Base-by-base conservation (phyloP, 2,329 filamentous ascomycete species). In the Pseudopyricularia javanii region DNA sequence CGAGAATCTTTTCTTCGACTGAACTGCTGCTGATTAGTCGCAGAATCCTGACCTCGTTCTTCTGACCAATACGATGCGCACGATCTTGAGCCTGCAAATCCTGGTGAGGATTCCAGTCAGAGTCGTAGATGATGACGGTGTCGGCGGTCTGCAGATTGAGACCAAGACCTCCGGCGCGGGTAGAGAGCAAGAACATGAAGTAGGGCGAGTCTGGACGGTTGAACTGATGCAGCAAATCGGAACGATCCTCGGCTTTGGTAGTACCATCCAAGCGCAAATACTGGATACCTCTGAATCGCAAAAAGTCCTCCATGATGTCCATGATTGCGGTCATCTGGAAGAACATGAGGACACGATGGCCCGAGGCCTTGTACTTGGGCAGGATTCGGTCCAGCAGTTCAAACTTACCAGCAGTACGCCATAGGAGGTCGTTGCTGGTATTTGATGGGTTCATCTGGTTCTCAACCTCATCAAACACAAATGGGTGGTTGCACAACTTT, bases 71-170 rank as follows among this genome's bases (percentile, higher is more conserved):
- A 26, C 93, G 85, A 67, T 98, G 93, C 17, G 91, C 93, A 58
- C 94, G 83, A 30, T 91, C 95, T 30, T 98, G 76, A 0, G 93
- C 93, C 66, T 98, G 93, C 40, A 98, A 86, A 62, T 98, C 94
- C 67, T 98, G 93, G 63, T 98, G 93, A 0, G 93, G 93, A 56
- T 98, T 98, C 73, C 95, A 97, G 63, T 98, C 93, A 0, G 89
- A 89, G 61, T 98, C 91, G 59, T 97, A 82, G 58, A 98, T 96
- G 58, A 98, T 96, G 56, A 98, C 94, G 0, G 93, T 98, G 63
- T 98, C 93, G 3, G 93, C 93, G 7, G 91, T 95, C 0, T 93
- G 93, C 53, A 98, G 76, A 63, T 98, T 98, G 72, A 98, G 98
- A 15, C 93, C 94, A 0, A 98, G 91, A 61, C 94, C 93, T 52